Conservation (phyloP, 805 yeast species). For the Kuraishia cidri region DNA sequence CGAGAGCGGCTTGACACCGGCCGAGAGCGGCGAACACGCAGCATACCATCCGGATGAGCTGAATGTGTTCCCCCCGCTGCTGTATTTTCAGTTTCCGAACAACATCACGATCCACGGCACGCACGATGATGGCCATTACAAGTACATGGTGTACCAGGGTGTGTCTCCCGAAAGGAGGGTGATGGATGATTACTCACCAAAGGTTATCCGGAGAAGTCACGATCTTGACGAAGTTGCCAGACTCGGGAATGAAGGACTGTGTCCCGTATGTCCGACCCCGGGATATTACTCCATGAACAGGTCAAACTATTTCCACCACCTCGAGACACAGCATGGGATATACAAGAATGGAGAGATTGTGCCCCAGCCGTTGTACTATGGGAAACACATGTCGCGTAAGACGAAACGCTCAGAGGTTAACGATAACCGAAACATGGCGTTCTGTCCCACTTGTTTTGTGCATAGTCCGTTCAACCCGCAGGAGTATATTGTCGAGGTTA, state of each 20-base stretch:
- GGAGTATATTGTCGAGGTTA: slow-evolving; percentile 1
- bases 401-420: slow-evolving; percentile 1
- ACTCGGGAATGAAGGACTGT: slow-evolving; percentile 2
- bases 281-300: slow-evolving; percentile 2
- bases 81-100: slow-evolving; percentile 3
- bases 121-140: not conserved
- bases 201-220: not conserved
- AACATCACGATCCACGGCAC: not conserved
- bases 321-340: slow-evolving; percentile 4
- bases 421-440: slow-evolving; percentile 1
- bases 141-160: not conserved
- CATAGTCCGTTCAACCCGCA: not conserved
- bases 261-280: slow-evolving; percentile 3
- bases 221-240: not conserved
- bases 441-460: slow-evolving; percentile 2
- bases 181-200: slow-evolving; percentile 1
- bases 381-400: slow-evolving; percentile 2
- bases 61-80: slow-evolving; percentile 2
- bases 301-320: slow-evolving; percentile 4
- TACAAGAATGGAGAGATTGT: slow-evolving; percentile 1
- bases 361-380: slow-evolving; percentile 1
- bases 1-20: too few relatives aligned
- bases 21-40: not conserved
- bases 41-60: not conserved
- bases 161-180: not conserved